Percentiles rank a stretch among this genome's conserved stretches.
These are phyloP conservation scores for Candida glucosophila DNA, from an alignment of 1,139 yeast genomes.

Conservation along the genomic window DNA sequence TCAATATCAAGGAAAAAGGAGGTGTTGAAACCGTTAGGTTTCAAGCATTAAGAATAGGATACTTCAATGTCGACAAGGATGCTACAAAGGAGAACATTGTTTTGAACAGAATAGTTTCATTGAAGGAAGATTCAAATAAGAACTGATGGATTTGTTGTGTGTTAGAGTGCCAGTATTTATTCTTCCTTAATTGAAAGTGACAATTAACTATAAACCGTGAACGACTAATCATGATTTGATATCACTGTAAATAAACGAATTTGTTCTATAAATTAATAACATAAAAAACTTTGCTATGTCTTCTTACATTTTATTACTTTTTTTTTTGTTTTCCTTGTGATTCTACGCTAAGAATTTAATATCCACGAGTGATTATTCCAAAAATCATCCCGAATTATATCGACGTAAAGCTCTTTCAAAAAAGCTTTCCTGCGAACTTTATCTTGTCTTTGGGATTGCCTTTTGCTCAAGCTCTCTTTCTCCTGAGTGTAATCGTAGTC, in stretches of 20 bases:
- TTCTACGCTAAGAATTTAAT: slow-evolving; percentile 2
- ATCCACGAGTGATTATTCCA: slow-evolving; percentile 43
- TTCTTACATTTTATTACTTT: no score
- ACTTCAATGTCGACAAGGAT: slow-evolving; percentile 87
- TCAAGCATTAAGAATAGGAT: slow-evolving; percentile 97
- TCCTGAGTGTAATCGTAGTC: slow-evolving; percentile 23
- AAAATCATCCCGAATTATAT: slow-evolving; percentile 48
- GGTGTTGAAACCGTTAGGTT: slow-evolving; percentile 84
- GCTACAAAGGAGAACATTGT: slow-evolving; percentile 51
- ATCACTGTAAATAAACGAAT: no score
- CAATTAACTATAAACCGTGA: no score
- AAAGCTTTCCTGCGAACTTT: slow-evolving; percentile 43
- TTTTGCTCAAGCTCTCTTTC: slow-evolving; percentile 16
- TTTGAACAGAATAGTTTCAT: slow-evolving; percentile 80
- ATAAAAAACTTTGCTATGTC: no score
- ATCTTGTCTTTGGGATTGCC: slow-evolving; percentile 44
- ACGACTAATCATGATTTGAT: no score
- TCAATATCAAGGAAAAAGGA: slow-evolving; percentile 54
- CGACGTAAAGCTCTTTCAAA: slow-evolving; percentile 42
- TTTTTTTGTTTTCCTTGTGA: background rate
- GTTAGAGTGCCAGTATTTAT: no score
- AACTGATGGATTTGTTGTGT: background rate
- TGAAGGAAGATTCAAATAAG: slow-evolving; percentile 67
- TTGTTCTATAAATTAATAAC: no score
- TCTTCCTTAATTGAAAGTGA: no score